phyloP scores from a whole-genome alignment of 2,329 filamentous ascomycete species.

The Zasmidium angulare region DNA sequence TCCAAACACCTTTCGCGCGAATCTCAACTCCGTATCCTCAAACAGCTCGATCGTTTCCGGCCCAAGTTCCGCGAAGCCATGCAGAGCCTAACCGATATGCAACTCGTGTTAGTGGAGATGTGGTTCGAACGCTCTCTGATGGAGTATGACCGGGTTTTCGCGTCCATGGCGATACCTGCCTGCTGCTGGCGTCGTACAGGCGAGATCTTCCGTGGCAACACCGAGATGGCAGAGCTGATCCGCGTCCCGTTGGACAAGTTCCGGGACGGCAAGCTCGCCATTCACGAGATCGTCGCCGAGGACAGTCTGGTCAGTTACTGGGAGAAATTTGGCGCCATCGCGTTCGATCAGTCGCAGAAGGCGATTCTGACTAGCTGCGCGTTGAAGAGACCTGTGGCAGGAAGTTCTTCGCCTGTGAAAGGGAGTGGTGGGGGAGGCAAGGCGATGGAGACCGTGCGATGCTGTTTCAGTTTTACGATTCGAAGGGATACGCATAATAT shows the following conservation, averaged over 20 bases:
- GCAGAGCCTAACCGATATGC: conserved; percentile 86
- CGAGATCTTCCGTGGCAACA: conserved; percentile 96
- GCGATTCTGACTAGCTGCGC: conserved; percentile 92
- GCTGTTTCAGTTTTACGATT: conserved; percentile 97
- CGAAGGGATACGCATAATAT: conserved; percentile 93
- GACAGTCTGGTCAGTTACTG: conserved; percentile 95
- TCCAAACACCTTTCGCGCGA: conserved; percentile 79
- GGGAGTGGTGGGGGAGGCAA: conserved; percentile 45
- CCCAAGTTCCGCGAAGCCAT: conserved; percentile 96
- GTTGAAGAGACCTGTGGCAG: conserved; percentile 71
- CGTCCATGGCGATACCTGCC: conserved; percentile 96
- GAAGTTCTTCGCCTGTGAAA: conserved; percentile 35
- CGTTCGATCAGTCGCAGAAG: conserved; percentile 91
- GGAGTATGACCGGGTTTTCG: conserved; percentile 98
- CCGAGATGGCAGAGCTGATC: conserved; percentile 97
- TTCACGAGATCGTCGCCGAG: conserved; percentile 95
- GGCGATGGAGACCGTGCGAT: conserved; percentile 68
- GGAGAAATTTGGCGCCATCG: conserved; percentile 98
- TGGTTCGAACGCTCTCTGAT: conserved; percentile 97
- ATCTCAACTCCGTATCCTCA: conserved; percentile 86
- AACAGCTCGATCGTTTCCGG: conserved; percentile 87
- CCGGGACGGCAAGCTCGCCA: conserved; percentile 87
- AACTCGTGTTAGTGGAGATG: conserved; percentile 95
- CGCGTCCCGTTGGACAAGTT: conserved; percentile 87
- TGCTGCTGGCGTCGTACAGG: conserved; percentile 97